phyloP scores from a whole-genome alignment of 192 early-diverging fungal species.

The Backusella tuberculispora region DNA sequence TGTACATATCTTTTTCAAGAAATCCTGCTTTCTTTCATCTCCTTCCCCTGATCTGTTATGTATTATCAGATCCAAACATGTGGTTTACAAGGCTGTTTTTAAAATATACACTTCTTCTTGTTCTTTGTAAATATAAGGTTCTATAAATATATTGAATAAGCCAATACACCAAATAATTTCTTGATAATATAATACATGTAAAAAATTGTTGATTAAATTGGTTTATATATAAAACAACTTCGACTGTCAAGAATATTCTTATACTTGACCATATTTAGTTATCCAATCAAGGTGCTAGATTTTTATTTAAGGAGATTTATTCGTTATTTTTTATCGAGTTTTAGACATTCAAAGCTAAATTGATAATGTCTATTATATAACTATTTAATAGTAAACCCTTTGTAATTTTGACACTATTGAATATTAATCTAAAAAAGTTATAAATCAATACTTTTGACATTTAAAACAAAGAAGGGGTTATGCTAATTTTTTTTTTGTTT shows the following conservation, averaged over 20 bases:
- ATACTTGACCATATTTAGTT: slow-evolving; percentile 2
- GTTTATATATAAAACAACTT: background rate
- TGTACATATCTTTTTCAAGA: no score
- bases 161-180: no score
- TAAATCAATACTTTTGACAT: background rate
- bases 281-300: background rate
- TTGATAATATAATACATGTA: no score
- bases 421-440: no score
- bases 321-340: background rate
- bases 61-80: slow-evolving; percentile 1
- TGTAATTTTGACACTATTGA: background rate
- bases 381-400: background rate
- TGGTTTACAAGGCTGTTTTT: background rate
- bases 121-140: no score
- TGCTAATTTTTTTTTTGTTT: background rate
- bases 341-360: background rate
- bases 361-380: background rate
- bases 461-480: background rate
- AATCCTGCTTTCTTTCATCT: background rate
- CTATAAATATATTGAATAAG: no score
- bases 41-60: background rate
- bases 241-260: slow-evolving; percentile 1
- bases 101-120: no score
- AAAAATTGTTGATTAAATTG: no score
- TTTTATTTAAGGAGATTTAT: background rate